Conservation (phyloP, 768 basidiomycete species). For the Fistulinella prunicolor region DNA sequence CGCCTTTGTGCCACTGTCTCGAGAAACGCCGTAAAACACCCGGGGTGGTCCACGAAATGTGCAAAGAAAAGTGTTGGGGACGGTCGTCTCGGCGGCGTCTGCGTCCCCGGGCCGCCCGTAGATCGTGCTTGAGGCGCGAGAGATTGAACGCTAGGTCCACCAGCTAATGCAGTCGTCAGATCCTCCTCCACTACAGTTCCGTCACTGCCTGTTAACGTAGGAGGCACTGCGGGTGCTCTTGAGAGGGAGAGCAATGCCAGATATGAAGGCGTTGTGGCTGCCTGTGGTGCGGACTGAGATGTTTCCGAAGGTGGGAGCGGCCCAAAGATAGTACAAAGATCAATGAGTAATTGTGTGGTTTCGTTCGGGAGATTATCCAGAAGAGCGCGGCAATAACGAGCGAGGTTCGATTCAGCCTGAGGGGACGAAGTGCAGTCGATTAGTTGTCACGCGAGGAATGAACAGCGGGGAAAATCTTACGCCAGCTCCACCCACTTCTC, state of each 20-base stretch:
- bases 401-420: slow-evolving; percentile 83
- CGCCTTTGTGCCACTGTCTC: slow-evolving; percentile 78
- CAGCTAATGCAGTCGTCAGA: slow-evolving; percentile 9
- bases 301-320: slow-evolving; percentile 37
- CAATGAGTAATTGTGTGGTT: slow-evolving; percentile 88
- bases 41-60: slow-evolving; percentile 88
- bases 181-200: slow-evolving; percentile 19
- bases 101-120: slow-evolving; percentile 11
- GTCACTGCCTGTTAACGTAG: slow-evolving; percentile 38
- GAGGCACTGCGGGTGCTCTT: slow-evolving; percentile 44
- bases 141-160: slow-evolving; percentile 29
- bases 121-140: slow-evolving; percentile 6
- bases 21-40: slow-evolving; percentile 81
- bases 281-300: slow-evolving; percentile 23
- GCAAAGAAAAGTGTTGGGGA: slow-evolving; percentile 89
- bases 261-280: slow-evolving; percentile 53
- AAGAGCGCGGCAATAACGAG: slow-evolving; percentile 85
- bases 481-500: slow-evolving; percentile 72
- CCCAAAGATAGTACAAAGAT: slow-evolving; percentile 75
- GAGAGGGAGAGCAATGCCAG: slow-evolving; percentile 79
- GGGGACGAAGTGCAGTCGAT: background rate
- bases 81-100: slow-evolving; percentile 49
- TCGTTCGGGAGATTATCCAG: slow-evolving; percentile 79
- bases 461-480: slow-evolving; percentile 44
- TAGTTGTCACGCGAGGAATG: background rate